phyloP scores from a whole-genome alignment of 768 basidiomycete genomes.

The Leccinum incarnatum region DNA sequence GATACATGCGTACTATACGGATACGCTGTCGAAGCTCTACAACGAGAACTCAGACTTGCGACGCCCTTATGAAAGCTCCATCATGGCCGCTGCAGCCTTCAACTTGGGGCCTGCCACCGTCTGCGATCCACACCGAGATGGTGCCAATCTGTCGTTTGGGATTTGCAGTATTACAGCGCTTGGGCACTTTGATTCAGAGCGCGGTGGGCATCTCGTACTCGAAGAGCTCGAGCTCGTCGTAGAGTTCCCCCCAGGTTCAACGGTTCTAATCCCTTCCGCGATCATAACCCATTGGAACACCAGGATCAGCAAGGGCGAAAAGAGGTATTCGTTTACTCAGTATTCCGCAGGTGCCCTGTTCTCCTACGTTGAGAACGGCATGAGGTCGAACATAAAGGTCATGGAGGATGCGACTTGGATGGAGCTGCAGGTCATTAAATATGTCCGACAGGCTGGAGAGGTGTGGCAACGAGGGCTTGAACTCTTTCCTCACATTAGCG shows the following conservation, averaged over 20 bases:
- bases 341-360: slow-evolving; percentile 3
- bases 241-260: slow-evolving; percentile 2
- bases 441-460: neutral
- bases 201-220: neutral
- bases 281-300: slow-evolving; percentile 3
- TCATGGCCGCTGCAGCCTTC: neutral
- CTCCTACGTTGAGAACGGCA: slow-evolving; percentile 6
- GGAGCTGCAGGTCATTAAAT: neutral
- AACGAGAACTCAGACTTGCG: too few relatives aligned
- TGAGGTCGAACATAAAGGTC: neutral
- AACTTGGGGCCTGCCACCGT: slow-evolving; percentile 1
- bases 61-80: neutral
- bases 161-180: slow-evolving; percentile 6
- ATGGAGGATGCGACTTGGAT: neutral
- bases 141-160: neutral
- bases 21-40: too few relatives aligned
- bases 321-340: slow-evolving; percentile 5
- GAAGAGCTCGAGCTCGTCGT: neutral
- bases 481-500: neutral
- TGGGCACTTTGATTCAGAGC: neutral
- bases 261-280: neutral
- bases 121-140: neutral
- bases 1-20: neutral
- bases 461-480: neutral
- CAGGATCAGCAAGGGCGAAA: neutral